phyloP scores from a whole-genome alignment of 441 rosid genomes.

The Isatis lusitanica region DNA sequence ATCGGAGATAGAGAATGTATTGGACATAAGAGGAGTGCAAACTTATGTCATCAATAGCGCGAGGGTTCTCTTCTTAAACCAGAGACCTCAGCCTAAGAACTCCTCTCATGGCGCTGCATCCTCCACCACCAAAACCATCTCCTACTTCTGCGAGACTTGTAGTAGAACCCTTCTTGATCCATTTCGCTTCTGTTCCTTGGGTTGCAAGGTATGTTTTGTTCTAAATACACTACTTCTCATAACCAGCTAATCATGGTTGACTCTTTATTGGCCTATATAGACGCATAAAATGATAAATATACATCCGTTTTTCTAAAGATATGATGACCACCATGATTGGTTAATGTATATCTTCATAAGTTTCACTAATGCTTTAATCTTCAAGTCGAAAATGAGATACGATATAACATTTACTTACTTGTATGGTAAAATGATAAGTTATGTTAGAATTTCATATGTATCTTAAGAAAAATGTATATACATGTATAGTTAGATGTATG shows the following conservation, averaged over 20 bases:
- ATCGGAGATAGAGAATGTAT: slow-evolving; percentile 58
- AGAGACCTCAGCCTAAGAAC: slow-evolving; percentile 76
- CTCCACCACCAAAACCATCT: slow-evolving; percentile 40
- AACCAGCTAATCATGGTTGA: not conserved
- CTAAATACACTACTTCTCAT: not conserved
- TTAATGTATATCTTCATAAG: not conserved
- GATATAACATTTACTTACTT: not conserved
- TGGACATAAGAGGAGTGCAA: slow-evolving; percentile 78
- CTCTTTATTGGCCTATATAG: no score
- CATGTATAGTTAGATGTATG: not conserved
- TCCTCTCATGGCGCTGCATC: slow-evolving; percentile 27
- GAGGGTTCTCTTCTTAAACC: slow-evolving; percentile 70
- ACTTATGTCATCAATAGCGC: slow-evolving; percentile 89
- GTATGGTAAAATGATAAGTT: not conserved
- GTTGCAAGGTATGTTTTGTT: slow-evolving; percentile 71
- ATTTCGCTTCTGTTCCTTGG: slow-evolving; percentile 87
- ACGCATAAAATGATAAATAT: no score
- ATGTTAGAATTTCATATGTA: not conserved
- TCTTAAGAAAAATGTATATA: not conserved
- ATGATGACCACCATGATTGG: not conserved
- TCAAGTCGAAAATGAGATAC: not conserved
- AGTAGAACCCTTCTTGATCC: slow-evolving; percentile 74
- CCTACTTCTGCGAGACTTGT: slow-evolving; percentile 71
- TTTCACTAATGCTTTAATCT: not conserved
- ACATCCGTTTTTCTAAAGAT: no score